Base-by-base conservation (phyloP, 1,139 yeast genomes). In the Taphrina populina region DNA sequence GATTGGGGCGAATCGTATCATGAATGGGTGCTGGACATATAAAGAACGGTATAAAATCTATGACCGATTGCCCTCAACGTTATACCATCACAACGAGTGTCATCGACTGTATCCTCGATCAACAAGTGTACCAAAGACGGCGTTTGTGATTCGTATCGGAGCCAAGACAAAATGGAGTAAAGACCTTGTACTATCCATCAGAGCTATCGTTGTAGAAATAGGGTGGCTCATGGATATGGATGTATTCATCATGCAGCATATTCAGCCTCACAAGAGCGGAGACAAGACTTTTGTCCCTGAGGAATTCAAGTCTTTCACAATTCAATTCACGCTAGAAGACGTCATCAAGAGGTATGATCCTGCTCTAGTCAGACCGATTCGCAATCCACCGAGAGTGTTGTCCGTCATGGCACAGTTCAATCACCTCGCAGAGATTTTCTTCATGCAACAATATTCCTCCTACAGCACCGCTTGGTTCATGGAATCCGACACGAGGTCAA, bases 331-430 rank as follows among this genome's bases (percentile, higher is more conserved):
- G 23, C 19, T 40, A 13, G 45, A 40, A 32, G 45, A 40, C n/a
- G 8, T 40, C 1, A 40, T 40, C 23, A 15, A 13, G 34, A 34
- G 27, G 15, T 40, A 40, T 34, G 45, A 40, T 10, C 45, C 32
- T 10, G 23, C 17, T 5, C 17, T 40, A 11, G 23, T 40, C 2
- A 15, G 34, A 19, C 45, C 45, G 2, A 40, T 40, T 21, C 1
- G 1, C 2, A n/a, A 26, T 2, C 7, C 45, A 2, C 45, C 45
- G 10, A n/a, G 13, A 10, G 11, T 6, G 11, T 6, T 40, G n/a
- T 17, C 45, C 7, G 45, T 40, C 21, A 40, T 40, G 45, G 34
- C 45, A 1, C 45, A 40, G 34, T 40, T 26, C 45, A 40, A 40
- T 8, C 45, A 40, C 21, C 21, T 40, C 23, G 45, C 45, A 24